Conservation (phyloP, 2,329 filamentous ascomycete genomes). For the Fusarium incarnatum region DNA sequence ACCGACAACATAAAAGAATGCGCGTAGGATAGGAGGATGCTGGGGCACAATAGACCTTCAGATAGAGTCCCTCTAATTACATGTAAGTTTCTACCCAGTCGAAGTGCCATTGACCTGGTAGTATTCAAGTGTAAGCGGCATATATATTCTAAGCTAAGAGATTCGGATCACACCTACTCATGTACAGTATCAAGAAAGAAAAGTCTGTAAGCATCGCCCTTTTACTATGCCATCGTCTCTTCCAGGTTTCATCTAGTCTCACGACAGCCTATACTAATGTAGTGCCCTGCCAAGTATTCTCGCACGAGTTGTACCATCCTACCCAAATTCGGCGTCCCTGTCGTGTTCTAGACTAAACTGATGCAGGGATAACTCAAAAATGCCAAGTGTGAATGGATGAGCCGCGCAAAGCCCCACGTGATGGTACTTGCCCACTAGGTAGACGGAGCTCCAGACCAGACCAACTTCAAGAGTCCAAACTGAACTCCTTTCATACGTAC, state of each 20-base stretch:
- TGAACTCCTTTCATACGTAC: constrained; percentile 35
- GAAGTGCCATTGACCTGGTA: background rate
- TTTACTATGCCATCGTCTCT: constrained; percentile 15
- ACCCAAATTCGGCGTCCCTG: constrained; percentile 19
- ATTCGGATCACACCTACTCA: background rate
- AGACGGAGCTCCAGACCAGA: constrained; percentile 21
- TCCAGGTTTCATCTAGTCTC: constrained; percentile 18
- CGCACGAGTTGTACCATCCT: background rate
- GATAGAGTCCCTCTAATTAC: background rate
- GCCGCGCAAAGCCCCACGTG: constrained; percentile 43
- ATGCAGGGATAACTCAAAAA: constrained; percentile 29
- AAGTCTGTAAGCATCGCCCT: constrained; percentile 2
- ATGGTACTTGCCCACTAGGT: constrained; percentile 33
- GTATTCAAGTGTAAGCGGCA: background rate
- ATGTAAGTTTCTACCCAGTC: background rate
- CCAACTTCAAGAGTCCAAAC: constrained; percentile 22
- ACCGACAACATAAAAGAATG: background rate
- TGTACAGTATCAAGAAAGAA: background rate
- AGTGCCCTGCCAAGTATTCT: constrained; percentile 19
- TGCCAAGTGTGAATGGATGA: constrained; percentile 29
- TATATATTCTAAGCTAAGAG: background rate
- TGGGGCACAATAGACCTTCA: background rate
- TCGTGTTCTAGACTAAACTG: constrained; percentile 24
- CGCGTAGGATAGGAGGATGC: background rate
- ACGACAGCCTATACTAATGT: constrained; percentile 6